phyloP scores from a whole-genome alignment of 2,329 filamentous ascomycete species.

The Arthrocladium fulminans region DNA sequence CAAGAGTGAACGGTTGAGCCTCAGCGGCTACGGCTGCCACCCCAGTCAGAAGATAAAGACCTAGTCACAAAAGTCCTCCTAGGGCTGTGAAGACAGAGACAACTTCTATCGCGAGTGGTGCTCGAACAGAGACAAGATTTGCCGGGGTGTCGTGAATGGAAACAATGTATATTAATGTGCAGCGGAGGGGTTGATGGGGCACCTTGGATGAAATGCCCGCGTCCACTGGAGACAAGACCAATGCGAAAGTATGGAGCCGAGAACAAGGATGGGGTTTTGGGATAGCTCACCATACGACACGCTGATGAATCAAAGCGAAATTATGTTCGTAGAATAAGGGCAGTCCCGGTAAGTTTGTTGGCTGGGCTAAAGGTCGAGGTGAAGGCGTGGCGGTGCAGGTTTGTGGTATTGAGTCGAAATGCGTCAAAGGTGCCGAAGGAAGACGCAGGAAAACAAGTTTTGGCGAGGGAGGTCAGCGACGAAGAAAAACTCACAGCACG shows the following conservation, averaged over 20 bases:
- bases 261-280: slow-evolving; percentile 2
- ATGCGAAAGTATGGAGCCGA: slow-evolving; percentile 4
- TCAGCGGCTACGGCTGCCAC: slow-evolving; percentile 1
- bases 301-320: slow-evolving; percentile 11
- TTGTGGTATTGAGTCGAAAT: slow-evolving; percentile 1
- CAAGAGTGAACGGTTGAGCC: not conserved
- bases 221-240: not conserved
- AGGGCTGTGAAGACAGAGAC: slow-evolving; percentile 5
- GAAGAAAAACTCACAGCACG: slow-evolving; percentile 14
- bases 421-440: slow-evolving; percentile 1
- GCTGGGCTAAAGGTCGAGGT: slow-evolving; percentile 1
- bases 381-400: slow-evolving; percentile 24
- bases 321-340: slow-evolving; percentile 13
- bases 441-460: slow-evolving; percentile 18
- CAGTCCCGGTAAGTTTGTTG: slow-evolving; percentile 3
- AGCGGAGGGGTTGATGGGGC: slow-evolving; percentile 10
- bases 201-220: slow-evolving; percentile 1
- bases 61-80: not conserved
- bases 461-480: slow-evolving; percentile 17
- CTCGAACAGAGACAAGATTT: slow-evolving; percentile 6
- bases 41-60: slow-evolving; percentile 1
- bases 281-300: slow-evolving; percentile 5
- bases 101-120: not conserved
- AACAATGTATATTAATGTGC: slow-evolving; percentile 6
- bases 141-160: slow-evolving; percentile 6